Base-by-base conservation (phyloP, 352 stramenopile genomes). In the Globisporangium heterothallicum region DNA sequence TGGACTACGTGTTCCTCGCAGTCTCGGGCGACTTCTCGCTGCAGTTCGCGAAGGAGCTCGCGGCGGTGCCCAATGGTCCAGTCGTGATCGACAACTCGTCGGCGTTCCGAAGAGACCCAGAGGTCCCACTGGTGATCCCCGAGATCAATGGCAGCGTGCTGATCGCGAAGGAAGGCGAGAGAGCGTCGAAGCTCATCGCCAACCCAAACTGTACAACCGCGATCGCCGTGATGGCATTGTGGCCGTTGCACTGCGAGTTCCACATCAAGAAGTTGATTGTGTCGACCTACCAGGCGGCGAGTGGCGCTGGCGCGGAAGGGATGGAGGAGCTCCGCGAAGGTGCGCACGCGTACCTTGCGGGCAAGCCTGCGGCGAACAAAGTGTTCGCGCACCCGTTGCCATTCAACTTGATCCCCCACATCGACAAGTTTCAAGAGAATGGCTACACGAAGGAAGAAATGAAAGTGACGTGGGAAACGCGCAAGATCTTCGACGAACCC, bases 371-470 rank as follows among this genome's bases (percentile, higher is more conserved):
- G 22, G 64, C 78, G 32, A 86, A 97, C 70, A 95, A 96, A 61
- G 78, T 98, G 8, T 99, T 99, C 74, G 91, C 94, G 30, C 94
- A 99, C 77, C 94, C 96, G 43, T 68, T 99, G 47, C 91, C 96
- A 14, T 99, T 99, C 74, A 99, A 99, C 77, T 85, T 99, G 19
- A 99, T 99, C 68, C 97, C 97, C 36, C 97, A 99, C 70, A 99
- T 99, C 71, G 97, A 99, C 73, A 98, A 97, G 67, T 99, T 99
- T 66, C 95, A 99, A 74, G 84, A 96, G 9, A 99, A 99, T 66
- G 89, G 94, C 53, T 99, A 98, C 78, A 99, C 95, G 30, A 99
- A 99, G 78, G 96, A 99, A 68, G 96, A 99, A 80, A 99, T 99
- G 95, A 99, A 99, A 68, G 95, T 99, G 30, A 97, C 94, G 49